Evolutionary conservation across 1,284 basidiomycete species (phyloP).

Genomic region (Cutaneotrichosporon arboriforme): DNA sequence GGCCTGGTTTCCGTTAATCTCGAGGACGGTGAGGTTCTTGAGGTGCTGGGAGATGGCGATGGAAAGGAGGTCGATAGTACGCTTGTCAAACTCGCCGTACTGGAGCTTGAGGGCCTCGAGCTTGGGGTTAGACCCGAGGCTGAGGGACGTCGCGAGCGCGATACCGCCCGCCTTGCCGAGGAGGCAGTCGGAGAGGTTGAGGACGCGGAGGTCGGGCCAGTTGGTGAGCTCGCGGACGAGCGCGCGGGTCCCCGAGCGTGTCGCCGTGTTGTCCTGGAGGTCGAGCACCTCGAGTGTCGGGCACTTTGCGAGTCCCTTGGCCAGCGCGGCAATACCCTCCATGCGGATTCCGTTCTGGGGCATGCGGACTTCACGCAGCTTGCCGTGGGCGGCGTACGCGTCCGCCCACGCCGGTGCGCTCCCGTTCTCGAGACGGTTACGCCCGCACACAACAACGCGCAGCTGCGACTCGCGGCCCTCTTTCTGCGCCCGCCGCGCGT

Average conservation of each 20-base stretch:
- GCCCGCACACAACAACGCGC: slow-evolving; percentile 80
- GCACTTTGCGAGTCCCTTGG: slow-evolving; percentile 67
- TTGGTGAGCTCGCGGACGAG: slow-evolving; percentile 65
- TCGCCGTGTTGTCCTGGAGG: slow-evolving; percentile 94
- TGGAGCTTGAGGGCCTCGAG: slow-evolving; percentile 73
- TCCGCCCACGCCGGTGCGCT: slow-evolving; percentile 76
- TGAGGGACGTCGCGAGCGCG: slow-evolving; percentile 58
- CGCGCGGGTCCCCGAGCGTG: slow-evolving; percentile 63
- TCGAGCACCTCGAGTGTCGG: slow-evolving; percentile 70
- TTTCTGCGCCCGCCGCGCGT: slow-evolving; percentile 64
- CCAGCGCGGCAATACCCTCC: slow-evolving; percentile 82
- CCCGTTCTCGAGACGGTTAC: slow-evolving; percentile 90
- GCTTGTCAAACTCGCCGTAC: slow-evolving; percentile 79
- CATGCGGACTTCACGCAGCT: slow-evolving; percentile 77
- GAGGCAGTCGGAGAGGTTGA: slow-evolving; percentile 91
- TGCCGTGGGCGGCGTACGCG: slow-evolving; percentile 76
- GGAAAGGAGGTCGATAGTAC: slow-evolving; percentile 64
- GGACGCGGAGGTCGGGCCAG: slow-evolving; percentile 67
- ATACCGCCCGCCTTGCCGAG: slow-evolving; percentile 62
- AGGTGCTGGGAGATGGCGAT: slow-evolving; percentile 61
- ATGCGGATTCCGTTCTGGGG: slow-evolving; percentile 96
- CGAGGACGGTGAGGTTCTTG: slow-evolving; percentile 59
- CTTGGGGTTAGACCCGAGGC: slow-evolving; percentile 62
- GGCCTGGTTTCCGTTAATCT: slow-evolving; percentile 81
- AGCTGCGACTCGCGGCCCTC: slow-evolving; percentile 66